Evolutionary conservation across 148 eudicot species (phyloP).

Genomic region (Pouteria glomerata): DNA sequence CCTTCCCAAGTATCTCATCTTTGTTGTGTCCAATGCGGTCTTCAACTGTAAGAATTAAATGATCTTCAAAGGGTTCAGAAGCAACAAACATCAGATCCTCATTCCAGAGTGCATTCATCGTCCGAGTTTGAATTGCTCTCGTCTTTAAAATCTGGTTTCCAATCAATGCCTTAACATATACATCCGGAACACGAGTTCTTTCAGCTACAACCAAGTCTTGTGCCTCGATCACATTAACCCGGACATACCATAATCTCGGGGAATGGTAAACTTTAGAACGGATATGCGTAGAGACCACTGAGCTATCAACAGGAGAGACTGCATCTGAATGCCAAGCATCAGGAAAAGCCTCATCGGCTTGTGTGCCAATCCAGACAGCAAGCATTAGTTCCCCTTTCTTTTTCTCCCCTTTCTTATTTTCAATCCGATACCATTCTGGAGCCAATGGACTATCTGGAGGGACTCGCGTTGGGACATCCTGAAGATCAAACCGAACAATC

Average conservation of each 20-base stretch:
- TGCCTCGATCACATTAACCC: conserved; percentile 67
- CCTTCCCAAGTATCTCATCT: conserved; percentile 65
- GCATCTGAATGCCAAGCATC: conserved; percentile 86
- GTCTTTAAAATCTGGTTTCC: conserved; percentile 50
- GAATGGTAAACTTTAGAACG: conserved; percentile 78
- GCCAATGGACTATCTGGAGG: conserved; percentile 95
- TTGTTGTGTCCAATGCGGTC: conserved; percentile 56
- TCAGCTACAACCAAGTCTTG: conserved; percentile 57
- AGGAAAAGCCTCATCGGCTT: conserved; percentile 86
- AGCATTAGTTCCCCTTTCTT: conserved; percentile 70
- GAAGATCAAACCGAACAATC: conserved; percentile 45
- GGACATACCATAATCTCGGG: conserved; percentile 70
- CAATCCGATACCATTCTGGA: conserved; percentile 79
- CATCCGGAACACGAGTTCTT: conserved; percentile 55
- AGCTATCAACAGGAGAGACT: conserved; percentile 31
- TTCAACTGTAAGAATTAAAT: conserved; percentile 58
- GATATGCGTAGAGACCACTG: conserved; percentile 21
- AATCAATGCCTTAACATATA: conserved; percentile 54
- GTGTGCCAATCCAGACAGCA: conserved; percentile 86
- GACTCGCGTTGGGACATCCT: conserved; percentile 62
- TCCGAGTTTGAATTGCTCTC: conserved; percentile 50
- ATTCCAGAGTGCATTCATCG: conserved; percentile 63
- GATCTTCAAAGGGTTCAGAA: conserved; percentile 90
- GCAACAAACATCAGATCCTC: conserved; percentile 90
- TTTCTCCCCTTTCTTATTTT: conserved; percentile 55